Percentiles rank a stretch among this genome's conserved stretches.
Evolutionary conservation across 352 stramenopile species (phyloP).

Genomic region (Phytophthora palmivora): DNA sequence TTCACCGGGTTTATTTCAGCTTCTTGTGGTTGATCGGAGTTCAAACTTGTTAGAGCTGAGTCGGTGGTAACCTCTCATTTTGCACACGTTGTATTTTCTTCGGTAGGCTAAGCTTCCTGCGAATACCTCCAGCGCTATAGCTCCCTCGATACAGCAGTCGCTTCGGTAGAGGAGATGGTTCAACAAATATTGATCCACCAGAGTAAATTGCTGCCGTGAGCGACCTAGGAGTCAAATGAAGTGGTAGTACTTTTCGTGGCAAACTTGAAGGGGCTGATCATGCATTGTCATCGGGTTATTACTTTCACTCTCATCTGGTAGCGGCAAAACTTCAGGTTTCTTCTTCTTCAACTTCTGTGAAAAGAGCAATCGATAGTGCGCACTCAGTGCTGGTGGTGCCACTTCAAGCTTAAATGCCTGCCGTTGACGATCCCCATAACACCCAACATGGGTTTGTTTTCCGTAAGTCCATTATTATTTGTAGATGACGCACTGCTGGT

Average conservation of each 20-base stretch:
- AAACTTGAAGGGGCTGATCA: constrained; percentile 13
- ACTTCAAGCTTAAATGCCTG: constrained; percentile 23
- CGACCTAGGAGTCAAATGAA: constrained; percentile 30
- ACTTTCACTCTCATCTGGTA: constrained; percentile 4
- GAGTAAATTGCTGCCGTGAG: constrained; percentile 45
- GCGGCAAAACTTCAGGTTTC: constrained; percentile 5
- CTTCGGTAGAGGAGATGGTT: constrained; percentile 54
- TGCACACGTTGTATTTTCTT: constrained; percentile 23
- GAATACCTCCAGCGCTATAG: constrained; percentile 38
- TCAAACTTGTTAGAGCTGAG: neutral
- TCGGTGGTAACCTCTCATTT: constrained; percentile 16
- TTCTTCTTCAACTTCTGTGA: constrained; percentile 26
- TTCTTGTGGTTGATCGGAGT: neutral
- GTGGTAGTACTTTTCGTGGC: constrained; percentile 9
- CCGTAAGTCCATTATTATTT: constrained; percentile 1
- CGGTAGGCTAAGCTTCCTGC: constrained; percentile 27
- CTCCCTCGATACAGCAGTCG: constrained; percentile 41
- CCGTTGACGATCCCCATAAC: constrained; percentile 32
- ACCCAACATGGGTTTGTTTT: constrained; percentile 11
- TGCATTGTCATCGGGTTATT: neutral
- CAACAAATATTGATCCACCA: constrained; percentile 45
- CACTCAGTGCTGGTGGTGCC: constrained; percentile 24
- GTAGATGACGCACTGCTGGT: constrained; percentile 7
- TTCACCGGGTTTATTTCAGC: neutral
- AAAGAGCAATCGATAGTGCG: constrained; percentile 29